Evolutionary conservation across 176 grass and related monocot species (phyloP), one percentile per base, ranked within the genome.

Genomic region (Oryza longistaminata): DNA sequence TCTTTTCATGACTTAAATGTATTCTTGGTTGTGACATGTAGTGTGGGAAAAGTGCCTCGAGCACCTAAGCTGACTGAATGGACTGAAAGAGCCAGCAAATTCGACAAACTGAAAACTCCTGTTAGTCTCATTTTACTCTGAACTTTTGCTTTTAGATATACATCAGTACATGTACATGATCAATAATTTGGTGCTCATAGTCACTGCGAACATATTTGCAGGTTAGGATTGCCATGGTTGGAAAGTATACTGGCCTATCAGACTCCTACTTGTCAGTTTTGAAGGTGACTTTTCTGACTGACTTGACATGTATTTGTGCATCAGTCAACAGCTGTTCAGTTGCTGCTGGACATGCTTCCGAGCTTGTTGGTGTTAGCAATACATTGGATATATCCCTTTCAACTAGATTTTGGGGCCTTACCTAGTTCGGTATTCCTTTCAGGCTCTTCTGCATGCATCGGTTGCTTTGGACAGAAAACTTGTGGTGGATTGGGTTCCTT

Each of bases 401-500:
- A 35, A 60, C 75, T 52, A 21, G 21, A 84, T 44, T 25, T 46
- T 3, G 55, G 33, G 31, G 11, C 4, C 53, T 82, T 16, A 81
- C 53, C 37, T 64, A 37, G 12, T 77, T 65, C 3, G 11, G 19
- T 61, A 25, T 26, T 55, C 70, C 65, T 91, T 29, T 19, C 82
- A 93, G 91, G 91, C 93, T 78, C 92, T 98, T 79, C 85, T 91
- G 88, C 96, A 99, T 91, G 97, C 93, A 49, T 94, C 97, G 1
- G 90, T 92, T 87, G 86, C 82, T 82, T 88, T 93, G 71, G 76
- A 39, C 33, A 89, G 90, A 62, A 96, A 99, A 79, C 97, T 99
- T 79, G 86, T 92, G 45, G 86, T 99, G 66, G 93, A 99, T 60
- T 99, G 97, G 97, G 93, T 99, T 87, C 81, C 93, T 69, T 96